Evolutionary conservation across 73 alveolate genomes (phyloP).

Genomic region (Urostyla sp.): DNA sequence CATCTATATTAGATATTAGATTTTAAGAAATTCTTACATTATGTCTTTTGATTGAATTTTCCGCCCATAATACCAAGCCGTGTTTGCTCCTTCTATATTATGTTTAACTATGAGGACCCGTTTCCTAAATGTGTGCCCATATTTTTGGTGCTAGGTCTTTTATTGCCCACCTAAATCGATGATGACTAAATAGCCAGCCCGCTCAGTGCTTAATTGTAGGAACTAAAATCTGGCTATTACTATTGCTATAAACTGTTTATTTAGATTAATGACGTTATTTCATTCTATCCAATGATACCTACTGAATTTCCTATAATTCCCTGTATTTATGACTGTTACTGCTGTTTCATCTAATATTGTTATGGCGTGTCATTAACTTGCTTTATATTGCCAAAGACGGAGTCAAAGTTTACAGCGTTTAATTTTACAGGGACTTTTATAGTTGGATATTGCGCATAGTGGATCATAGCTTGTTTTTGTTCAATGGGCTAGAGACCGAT

Average conservation of each 20-base stretch:
- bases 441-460: slow-evolving; percentile 60
- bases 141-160: not conserved
- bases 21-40: no score
- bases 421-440: slow-evolving; percentile 70
- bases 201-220: not conserved
- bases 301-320: not conserved
- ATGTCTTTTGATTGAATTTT: no score
- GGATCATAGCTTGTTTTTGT: slow-evolving; percentile 69
- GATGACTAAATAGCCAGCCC: not conserved
- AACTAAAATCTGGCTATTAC: not conserved
- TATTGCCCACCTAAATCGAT: not conserved
- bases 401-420: slow-evolving; percentile 73
- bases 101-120: not conserved
- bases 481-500: not conserved
- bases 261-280: not conserved
- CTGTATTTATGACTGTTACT: not conserved
- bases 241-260: not conserved
- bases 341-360: not conserved
- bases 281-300: not conserved
- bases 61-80: no score
- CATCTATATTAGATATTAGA: no score
- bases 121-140: not conserved
- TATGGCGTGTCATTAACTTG: not conserved
- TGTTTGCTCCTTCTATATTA: no score
- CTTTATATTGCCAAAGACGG: slow-evolving; percentile 67